phyloP scores from a whole-genome alignment of 2,329 filamentous ascomycete genomes.

The Cladosporium colombiae region DNA sequence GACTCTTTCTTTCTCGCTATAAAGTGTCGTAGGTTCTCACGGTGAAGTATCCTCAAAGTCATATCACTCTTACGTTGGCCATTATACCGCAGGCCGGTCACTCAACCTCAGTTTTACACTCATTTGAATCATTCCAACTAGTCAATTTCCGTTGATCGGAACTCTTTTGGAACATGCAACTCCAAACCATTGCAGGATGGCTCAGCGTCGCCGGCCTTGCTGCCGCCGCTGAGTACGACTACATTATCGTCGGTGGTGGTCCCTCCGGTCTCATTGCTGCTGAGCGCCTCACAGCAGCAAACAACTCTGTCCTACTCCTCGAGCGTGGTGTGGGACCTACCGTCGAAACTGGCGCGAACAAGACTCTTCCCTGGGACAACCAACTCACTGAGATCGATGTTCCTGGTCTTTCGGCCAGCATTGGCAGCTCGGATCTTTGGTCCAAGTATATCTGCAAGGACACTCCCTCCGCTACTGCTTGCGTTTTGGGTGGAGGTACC shows the following conservation, averaged over 20 bases:
- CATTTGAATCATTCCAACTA: background rate
- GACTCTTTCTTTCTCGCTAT: slow-evolving; percentile 12
- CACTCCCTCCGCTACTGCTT: slow-evolving; percentile 70
- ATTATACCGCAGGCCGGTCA: slow-evolving; percentile 3
- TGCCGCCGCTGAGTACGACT: slow-evolving; percentile 45
- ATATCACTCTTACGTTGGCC: background rate
- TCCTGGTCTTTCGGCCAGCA: slow-evolving; percentile 54
- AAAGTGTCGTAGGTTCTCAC: slow-evolving; percentile 3
- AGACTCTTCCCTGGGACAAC: slow-evolving; percentile 63
- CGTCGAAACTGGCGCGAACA: slow-evolving; percentile 62
- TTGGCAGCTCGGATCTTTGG: slow-evolving; percentile 7
- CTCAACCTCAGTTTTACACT: background rate
- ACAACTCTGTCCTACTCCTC: slow-evolving; percentile 64
- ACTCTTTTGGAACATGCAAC: background rate
- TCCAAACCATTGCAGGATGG: slow-evolving; percentile 4
- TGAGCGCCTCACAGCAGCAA: slow-evolving; percentile 63
- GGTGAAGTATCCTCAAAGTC: background rate
- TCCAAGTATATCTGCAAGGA: slow-evolving; percentile 64
- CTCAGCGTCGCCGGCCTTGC: slow-evolving; percentile 13
- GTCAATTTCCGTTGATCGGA: slow-evolving; percentile 1
- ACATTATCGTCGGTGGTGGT: slow-evolving; percentile 64
- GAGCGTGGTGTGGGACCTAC: slow-evolving; percentile 57
- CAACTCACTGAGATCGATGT: slow-evolving; percentile 71
- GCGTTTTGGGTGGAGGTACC: slow-evolving; percentile 67
- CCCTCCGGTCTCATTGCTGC: slow-evolving; percentile 61